Evolutionary conservation across 371 early-diverging fungal species (phyloP), one percentile per base, ranked within the genome.

Genomic region (Zychaea mexicana): DNA sequence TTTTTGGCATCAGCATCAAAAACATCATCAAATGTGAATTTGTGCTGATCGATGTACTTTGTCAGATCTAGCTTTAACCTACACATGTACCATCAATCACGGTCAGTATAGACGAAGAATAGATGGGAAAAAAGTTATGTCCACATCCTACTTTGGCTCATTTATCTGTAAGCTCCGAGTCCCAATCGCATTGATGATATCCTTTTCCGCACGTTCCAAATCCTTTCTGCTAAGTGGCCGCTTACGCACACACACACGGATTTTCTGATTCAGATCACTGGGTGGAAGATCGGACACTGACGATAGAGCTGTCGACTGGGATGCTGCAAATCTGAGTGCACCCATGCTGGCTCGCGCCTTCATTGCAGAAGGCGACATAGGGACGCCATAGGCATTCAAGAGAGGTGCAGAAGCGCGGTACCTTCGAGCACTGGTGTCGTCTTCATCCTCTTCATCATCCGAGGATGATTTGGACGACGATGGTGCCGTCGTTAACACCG

Each of bases 211-310:
- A 12, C 83, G 78, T n/a, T 86, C 87, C 30, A 86, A 27, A 72
- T 98, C 98, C 68, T 93, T 93, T 61, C 74, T 79, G 75, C 82
- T 96, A 52, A 98, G 77, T 1, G 98, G 98, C 39, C 98, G 82
- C 77, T 98, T 98, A 60, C 98, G 87, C 22, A 97, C 97, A 69
- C 97, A 97, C 24, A 98, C 98, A 45, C 96, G 89, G 69, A 98
- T 98, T 65, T 90, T 86, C 63, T 93, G 93, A 56, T 77, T 80
- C 54, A 91, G 73, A 60, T 88, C 87, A 42, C 79, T 72, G n/a
- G 58, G 69, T 52, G 64, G 33, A 42, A 68, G 28, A 13, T 47
- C 52, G n/a, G 12, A 54, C n/a, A 42, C 15, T 7, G 42, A 4
- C n/a, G 42, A n/a, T 42, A 42, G 13, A 42, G 7, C n/a, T 26